Base-by-base conservation (phyloP, 768 basidiomycete genomes). In the Mrakia frigida region DNA sequence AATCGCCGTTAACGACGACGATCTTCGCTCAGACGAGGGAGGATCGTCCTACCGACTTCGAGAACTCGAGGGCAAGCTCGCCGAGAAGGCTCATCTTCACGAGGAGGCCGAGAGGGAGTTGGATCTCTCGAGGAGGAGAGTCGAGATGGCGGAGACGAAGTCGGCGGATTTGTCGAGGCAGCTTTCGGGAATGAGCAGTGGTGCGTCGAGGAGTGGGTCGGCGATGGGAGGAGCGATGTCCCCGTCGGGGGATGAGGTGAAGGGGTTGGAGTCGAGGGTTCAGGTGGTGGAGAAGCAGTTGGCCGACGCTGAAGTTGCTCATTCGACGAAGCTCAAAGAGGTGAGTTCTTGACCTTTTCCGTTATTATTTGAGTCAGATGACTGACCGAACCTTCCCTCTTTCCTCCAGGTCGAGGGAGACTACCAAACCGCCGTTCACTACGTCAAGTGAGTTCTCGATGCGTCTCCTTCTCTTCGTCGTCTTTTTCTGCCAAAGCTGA, bases 381-480 rank as follows among this genome's bases (percentile, higher is more conserved):
- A n/a, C 39, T 10, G 9, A 71, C 28, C 43, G n/a, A 35, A 33
- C 56, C 37, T 16, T 74, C 5, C 7, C 14, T 46, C 67, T 28
- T 37, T 35, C 37, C 63, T 65, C 85, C 88, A 94, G 82, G 89
- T 98, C 84, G 95, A 98, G 84, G 89, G 92, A 67, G 96, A 98
- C 81, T 98, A 99, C 83, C 92, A 94, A 81, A 89, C 95, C 71
- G 96, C 97, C 21, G 95, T 98, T 74, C 92, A 94, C 82, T 98
- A 97, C 84, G 94, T 98, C 80, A 98, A 98, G 87, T 80, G 52
- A 78, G 79, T 75, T 18, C 37, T 18, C 11, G 37, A 23, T 25
- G 56, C 28, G 18, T 37, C 37, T n/a, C 43, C 35, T 14, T 18
- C 16, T 2, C 13, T 14, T 50, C 18, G 13, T 50, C 46, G 10